Conservation (phyloP, 2,329 filamentous ascomycete species). For the Aspergillus nomiae region DNA sequence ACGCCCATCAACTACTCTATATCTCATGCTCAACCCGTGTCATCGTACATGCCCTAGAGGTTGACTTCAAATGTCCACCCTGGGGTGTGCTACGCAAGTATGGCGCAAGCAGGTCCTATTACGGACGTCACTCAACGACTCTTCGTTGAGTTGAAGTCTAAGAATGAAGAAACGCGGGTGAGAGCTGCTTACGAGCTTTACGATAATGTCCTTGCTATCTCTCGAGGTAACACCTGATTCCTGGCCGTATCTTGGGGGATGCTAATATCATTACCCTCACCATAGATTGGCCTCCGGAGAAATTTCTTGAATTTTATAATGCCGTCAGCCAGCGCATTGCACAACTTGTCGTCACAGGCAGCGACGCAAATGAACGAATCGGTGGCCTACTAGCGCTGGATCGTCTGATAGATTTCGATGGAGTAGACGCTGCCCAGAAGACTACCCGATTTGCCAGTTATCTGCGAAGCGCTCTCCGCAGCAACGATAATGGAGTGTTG, state of each 20-base stretch:
- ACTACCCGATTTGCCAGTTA: conserved; percentile 93
- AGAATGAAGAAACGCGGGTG: conserved; percentile 53
- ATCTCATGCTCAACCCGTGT: conserved; percentile 21
- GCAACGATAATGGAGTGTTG: conserved; percentile 90
- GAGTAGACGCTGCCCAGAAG: conserved; percentile 88
- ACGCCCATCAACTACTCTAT: conserved; percentile 19
- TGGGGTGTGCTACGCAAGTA: conserved; percentile 41
- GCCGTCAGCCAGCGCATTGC: conserved; percentile 67
- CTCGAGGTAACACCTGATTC: conserved; percentile 41
- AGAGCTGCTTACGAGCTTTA: conserved; percentile 52
- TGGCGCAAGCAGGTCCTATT: conserved; percentile 50
- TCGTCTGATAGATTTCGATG: conserved; percentile 92
- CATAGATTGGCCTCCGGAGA: conserved; percentile 75
- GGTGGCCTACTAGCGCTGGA: conserved; percentile 92
- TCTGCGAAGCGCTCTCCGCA: conserved; percentile 81
- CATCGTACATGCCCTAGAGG: conserved; percentile 31
- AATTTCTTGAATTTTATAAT: conserved; percentile 72
- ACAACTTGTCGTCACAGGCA: conserved; percentile 78
- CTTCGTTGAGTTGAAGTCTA: conserved; percentile 60
- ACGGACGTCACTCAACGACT: conserved; percentile 57
- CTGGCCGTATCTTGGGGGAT: neutral
- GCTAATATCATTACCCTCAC: conserved; percentile 16
- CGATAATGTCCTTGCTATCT: conserved; percentile 48
- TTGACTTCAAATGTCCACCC: conserved; percentile 42
- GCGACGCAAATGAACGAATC: conserved; percentile 83